phyloP scores from a whole-genome alignment of 2,329 filamentous ascomycete genomes.

The Hawksworthiomyces lignivorus region DNA sequence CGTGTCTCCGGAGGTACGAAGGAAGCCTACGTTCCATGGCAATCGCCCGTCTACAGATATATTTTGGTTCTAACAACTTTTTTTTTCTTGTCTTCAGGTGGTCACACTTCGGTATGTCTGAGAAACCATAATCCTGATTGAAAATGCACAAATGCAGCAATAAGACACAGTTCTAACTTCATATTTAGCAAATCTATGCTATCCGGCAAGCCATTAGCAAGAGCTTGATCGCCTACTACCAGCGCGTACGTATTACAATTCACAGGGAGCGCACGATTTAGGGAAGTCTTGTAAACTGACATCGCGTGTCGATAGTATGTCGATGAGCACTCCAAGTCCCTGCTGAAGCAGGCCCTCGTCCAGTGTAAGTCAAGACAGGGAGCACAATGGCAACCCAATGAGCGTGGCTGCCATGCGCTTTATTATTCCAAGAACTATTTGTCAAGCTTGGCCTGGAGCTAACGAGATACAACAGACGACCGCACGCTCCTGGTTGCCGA shows the following conservation, averaged over 20 bases:
- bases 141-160: too few species aligned
- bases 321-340: slow-evolving; percentile 99
- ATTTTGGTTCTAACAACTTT: slow-evolving; percentile 7
- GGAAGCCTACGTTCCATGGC: too few species aligned
- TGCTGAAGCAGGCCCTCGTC: slow-evolving; percentile 93
- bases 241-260: slow-evolving; percentile 40
- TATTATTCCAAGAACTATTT: too few species aligned
- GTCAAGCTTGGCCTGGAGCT: too few species aligned
- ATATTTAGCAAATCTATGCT: slow-evolving; percentile 49
- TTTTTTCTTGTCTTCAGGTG: slow-evolving; percentile 13
- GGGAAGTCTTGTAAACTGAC: too few species aligned
- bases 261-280: too few species aligned
- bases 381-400: too few species aligned
- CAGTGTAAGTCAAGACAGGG: slow-evolving; percentile 57
- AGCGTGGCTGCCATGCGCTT: too few species aligned
- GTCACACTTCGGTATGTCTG: slow-evolving; percentile 16
- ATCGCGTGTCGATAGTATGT: slow-evolving; percentile 77
- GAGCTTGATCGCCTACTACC: slow-evolving; percentile 49
- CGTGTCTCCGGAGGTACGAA: slow-evolving; percentile 83
- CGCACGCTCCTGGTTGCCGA: slow-evolving; percentile 83
- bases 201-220: slow-evolving; percentile 99
- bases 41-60: too few species aligned
- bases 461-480: too few species aligned
- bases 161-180: slow-evolving; percentile 3
- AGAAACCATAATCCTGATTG: too few species aligned